phyloP scores from a whole-genome alignment of 2,329 filamentous ascomycete genomes.

The Penicillium sp. region DNA sequence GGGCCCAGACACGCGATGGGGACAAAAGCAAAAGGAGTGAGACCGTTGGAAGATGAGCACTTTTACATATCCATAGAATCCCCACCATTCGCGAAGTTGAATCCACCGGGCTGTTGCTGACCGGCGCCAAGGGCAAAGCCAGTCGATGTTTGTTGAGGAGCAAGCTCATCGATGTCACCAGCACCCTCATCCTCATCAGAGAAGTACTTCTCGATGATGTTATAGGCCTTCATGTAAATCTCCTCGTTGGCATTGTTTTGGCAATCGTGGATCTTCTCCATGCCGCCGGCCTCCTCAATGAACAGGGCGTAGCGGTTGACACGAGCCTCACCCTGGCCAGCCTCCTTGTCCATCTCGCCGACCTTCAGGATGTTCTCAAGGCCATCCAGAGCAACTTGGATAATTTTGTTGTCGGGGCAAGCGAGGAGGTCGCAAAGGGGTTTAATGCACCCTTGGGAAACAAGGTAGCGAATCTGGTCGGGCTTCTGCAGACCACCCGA shows the following conservation, averaged over 20 bases:
- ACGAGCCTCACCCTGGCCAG: constrained; percentile 56
- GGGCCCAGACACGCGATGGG: background rate
- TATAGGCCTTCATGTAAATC: constrained; percentile 99
- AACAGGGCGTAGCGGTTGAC: constrained; percentile 98
- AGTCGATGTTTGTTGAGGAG: constrained; percentile 70
- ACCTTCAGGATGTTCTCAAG: constrained; percentile 99
- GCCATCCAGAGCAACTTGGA: constrained; percentile 95
- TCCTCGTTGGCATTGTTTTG: constrained; percentile 99
- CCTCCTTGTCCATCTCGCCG: constrained; percentile 96
- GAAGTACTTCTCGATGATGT: constrained; percentile 99
- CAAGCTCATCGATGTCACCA: constrained; percentile 79
- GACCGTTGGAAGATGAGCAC: background rate
- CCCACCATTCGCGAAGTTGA: constrained; percentile 84
- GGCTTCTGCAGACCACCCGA: constrained; percentile 98
- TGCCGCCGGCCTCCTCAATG: constrained; percentile 97
- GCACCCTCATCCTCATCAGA: constrained; percentile 90
- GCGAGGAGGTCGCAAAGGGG: constrained; percentile 92
- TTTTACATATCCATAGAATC: constrained; percentile 76
- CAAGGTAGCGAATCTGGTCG: constrained; percentile 95
- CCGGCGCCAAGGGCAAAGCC: constrained; percentile 71
- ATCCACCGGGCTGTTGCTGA: constrained; percentile 73
- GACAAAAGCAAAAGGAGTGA: background rate
- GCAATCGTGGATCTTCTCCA: constrained; percentile 99
- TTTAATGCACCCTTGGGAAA: constrained; percentile 93
- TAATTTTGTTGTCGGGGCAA: constrained; percentile 99